Evolutionary conservation across 2,329 filamentous ascomycete genomes (phyloP).

Genomic region (Spiromastix sp.): DNA sequence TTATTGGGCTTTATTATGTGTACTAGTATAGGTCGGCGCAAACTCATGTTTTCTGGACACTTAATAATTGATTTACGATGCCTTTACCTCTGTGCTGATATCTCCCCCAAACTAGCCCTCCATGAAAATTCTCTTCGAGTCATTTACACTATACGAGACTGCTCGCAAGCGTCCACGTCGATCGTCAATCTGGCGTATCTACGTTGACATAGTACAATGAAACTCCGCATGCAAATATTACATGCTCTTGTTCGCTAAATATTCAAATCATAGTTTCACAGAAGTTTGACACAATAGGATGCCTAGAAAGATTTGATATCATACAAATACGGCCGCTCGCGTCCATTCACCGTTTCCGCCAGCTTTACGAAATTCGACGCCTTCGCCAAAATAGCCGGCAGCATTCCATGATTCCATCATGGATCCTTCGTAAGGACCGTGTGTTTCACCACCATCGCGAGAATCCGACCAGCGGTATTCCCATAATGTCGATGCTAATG

Average conservation of each 20-base stretch:
- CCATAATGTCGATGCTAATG: constrained; percentile 50
- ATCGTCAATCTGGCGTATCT: too few species aligned
- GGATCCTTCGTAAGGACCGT: constrained; percentile 75
- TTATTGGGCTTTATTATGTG: constrained; percentile 1
- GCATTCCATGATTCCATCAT: constrained; percentile 89
- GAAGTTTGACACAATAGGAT: too few species aligned
- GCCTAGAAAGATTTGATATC: constrained; percentile 4
- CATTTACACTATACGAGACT: too few species aligned
- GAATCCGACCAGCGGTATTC: constrained; percentile 90
- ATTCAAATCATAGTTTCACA: too few species aligned
- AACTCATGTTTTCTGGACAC: background rate
- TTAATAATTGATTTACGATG: too few species aligned
- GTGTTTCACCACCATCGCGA: constrained; percentile 63
- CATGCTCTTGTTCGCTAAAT: too few species aligned
- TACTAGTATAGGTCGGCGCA: constrained; percentile 2
- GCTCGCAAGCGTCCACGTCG: too few species aligned
- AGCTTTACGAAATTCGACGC: constrained; percentile 60
- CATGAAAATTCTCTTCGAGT: too few species aligned
- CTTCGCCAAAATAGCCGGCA: constrained; percentile 82
- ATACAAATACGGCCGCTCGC: constrained; percentile 39
- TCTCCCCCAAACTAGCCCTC: too few species aligned
- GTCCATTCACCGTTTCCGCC: constrained; percentile 48
- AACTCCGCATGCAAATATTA: too few species aligned
- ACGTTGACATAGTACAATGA: too few species aligned
- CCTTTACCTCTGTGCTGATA: too few species aligned